Evolutionary conservation across 192 early-diverging fungal genomes (phyloP).

Genomic region (Umbelopsis vinacea): DNA sequence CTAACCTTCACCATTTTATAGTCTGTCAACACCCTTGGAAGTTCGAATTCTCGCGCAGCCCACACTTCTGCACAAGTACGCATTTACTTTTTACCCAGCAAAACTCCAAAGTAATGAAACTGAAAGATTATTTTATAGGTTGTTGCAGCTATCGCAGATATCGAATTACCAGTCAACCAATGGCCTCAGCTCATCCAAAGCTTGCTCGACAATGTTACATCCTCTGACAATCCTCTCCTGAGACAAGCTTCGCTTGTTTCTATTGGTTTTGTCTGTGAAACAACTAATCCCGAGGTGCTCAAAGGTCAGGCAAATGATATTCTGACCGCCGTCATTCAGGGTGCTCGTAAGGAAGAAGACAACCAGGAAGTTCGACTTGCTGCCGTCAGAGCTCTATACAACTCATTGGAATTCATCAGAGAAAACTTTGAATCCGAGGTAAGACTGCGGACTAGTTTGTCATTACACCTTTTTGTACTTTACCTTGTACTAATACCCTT

Average conservation of each 20-base stretch:
- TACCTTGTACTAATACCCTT: neutral
- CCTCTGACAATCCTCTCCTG: conserved; percentile 65
- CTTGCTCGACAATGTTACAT: conserved; percentile 77
- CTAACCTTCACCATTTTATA: neutral
- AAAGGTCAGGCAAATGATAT: conserved; percentile 85
- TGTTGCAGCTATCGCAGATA: conserved; percentile 89
- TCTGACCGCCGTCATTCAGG: conserved; percentile 93
- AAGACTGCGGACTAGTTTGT: neutral
- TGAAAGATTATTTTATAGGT: conserved; percentile 48
- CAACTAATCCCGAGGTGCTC: conserved; percentile 80
- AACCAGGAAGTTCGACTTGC: conserved; percentile 85
- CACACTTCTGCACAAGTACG: conserved; percentile 1
- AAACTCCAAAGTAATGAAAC: neutral
- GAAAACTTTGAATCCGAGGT: conserved; percentile 93
- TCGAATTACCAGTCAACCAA: conserved; percentile 86
- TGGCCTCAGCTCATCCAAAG: conserved; percentile 88
- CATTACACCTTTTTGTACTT: neutral
- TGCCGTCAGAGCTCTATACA: conserved; percentile 89
- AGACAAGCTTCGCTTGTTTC: conserved; percentile 85
- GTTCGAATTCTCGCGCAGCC: conserved; percentile 7
- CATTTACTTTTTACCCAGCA: neutral
- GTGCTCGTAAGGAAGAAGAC: conserved; percentile 92
- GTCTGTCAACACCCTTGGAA: conserved; percentile 15
- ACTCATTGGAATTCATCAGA: conserved; percentile 94
- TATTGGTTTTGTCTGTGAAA: conserved; percentile 95